phyloP scores from a whole-genome alignment of 2,329 filamentous ascomycete species.

The Cladophialophora carrionii region DNA sequence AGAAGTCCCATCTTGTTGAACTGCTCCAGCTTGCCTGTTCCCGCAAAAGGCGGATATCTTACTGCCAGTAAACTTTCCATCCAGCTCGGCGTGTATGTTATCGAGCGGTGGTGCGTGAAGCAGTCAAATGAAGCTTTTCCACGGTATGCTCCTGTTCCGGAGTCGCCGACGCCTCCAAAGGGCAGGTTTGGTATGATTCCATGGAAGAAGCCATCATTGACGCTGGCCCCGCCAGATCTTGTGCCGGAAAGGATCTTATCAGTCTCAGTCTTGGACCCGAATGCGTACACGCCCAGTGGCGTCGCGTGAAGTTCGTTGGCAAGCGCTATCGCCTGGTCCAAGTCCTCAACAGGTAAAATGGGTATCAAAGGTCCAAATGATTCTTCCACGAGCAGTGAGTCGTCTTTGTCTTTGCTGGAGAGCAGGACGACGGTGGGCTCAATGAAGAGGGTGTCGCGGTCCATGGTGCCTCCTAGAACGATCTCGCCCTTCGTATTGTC shows the following conservation, averaged over 20 bases:
- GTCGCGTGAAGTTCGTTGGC: slow-evolving; percentile 82
- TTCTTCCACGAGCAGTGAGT: slow-evolving; percentile 79
- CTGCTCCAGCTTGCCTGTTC: slow-evolving; percentile 55
- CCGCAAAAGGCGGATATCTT: slow-evolving; percentile 64
- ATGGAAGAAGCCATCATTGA: slow-evolving; percentile 68
- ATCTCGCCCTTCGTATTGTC: slow-evolving; percentile 82
- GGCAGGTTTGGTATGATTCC: slow-evolving; percentile 70
- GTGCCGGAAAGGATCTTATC: slow-evolving; percentile 67
- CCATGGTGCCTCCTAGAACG: slow-evolving; percentile 80
- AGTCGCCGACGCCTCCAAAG: slow-evolving; percentile 83
- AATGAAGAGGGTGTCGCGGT: slow-evolving; percentile 79
- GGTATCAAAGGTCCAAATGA: slow-evolving; percentile 92
- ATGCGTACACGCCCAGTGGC: slow-evolving; percentile 80
- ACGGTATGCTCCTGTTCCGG: slow-evolving; percentile 75
- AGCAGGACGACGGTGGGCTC: slow-evolving; percentile 92
- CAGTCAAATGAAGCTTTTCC: slow-evolving; percentile 70
- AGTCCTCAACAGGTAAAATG: slow-evolving; percentile 72
- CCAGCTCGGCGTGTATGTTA: slow-evolving; percentile 64
- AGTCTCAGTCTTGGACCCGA: slow-evolving; percentile 79
- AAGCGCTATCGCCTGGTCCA: slow-evolving; percentile 83
- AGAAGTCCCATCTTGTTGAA: slow-evolving; percentile 55
- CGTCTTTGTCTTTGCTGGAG: slow-evolving; percentile 62
- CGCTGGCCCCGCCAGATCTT: slow-evolving; percentile 68
- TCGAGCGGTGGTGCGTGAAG: slow-evolving; percentile 63
- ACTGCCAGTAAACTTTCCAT: slow-evolving; percentile 60